A percentile compares a stretch with the other conserved stretches of the same genome.
Conservation (phyloP, 257 asterid genomes). For the Jacaranda copaia region DNA sequence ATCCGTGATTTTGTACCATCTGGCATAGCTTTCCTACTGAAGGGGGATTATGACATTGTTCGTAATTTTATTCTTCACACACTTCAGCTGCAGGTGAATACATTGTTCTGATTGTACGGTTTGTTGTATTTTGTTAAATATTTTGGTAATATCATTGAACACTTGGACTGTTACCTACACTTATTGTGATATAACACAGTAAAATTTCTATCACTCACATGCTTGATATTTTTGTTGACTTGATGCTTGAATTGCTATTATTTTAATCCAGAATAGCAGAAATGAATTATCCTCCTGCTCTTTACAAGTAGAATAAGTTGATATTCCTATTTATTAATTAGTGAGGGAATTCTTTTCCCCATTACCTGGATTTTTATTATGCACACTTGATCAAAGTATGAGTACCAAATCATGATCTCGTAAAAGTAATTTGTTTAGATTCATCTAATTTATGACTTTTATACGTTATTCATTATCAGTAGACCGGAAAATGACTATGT, state of each 20-base stretch:
- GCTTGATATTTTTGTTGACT: background rate
- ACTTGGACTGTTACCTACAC: background rate
- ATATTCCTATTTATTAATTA: background rate
- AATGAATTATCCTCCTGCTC: constrained; percentile 8
- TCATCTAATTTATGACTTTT: too few relatives aligned
- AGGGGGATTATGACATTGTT: constrained; percentile 79
- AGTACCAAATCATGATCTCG: too few relatives aligned
- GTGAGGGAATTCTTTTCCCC: background rate
- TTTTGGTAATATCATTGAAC: background rate
- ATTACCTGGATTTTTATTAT: background rate
- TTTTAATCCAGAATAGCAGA: background rate
- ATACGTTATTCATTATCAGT: too few relatives aligned
- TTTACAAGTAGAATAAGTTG: background rate
- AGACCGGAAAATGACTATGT: too few relatives aligned
- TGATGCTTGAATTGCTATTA: background rate
- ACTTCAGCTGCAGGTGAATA: constrained; percentile 76
- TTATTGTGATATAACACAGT: background rate
- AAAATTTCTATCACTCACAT: background rate
- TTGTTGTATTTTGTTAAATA: background rate
- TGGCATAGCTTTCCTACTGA: constrained; percentile 76
- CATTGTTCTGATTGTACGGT: constrained; percentile 18
- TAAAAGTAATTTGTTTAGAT: too few relatives aligned
- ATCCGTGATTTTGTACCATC: constrained; percentile 82
- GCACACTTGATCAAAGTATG: too few relatives aligned
- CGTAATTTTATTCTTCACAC: constrained; percentile 81